These are phyloP conservation scores for Diplocarpon mali DNA, from an alignment of 2,329 filamentous ascomycete genomes.

Conservation along the genomic window DNA sequence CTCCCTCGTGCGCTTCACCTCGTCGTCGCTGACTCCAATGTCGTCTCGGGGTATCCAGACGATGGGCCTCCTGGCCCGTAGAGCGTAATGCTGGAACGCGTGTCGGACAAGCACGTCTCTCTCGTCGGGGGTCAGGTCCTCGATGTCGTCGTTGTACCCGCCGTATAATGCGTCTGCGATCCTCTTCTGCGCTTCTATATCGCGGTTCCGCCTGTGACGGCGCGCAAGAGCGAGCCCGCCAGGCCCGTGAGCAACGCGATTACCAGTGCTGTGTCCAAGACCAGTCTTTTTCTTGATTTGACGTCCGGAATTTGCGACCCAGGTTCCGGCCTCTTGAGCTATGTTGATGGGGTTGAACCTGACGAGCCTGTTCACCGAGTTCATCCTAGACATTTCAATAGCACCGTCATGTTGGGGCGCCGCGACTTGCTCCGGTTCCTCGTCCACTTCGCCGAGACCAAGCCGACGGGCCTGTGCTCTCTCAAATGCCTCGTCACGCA, in stretches of 20 bases:
- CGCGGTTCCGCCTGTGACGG: conserved; percentile 35
- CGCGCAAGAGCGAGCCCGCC: conserved; percentile 13
- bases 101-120: conserved; percentile 74
- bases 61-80: conserved; percentile 73
- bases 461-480: conserved; percentile 63
- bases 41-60: conserved; percentile 93
- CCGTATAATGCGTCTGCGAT: conserved; percentile 77
- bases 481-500: conserved; percentile 84
- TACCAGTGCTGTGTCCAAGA: conserved; percentile 37
- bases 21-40: conserved; percentile 82
- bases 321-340: conserved; percentile 21
- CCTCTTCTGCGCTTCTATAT: conserved; percentile 58
- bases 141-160: conserved; percentile 82
- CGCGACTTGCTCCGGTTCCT: conserved; percentile 32
- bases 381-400: conserved; percentile 37
- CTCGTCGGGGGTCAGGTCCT: conserved; percentile 84
- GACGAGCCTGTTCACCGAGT: conserved; percentile 7
- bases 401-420: conserved; percentile 21
- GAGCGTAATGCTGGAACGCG: conserved; percentile 82
- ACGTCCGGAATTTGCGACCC: conserved; percentile 21
- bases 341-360: conserved; percentile 24
- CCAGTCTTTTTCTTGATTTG: conserved; percentile 28
- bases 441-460: conserved; percentile 45
- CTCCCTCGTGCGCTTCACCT: conserved; percentile 68
- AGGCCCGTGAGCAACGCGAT: conserved; percentile 28